Conservation (phyloP, 2,329 filamentous ascomycete species). For the Trichoderma brevicompactum region DNA sequence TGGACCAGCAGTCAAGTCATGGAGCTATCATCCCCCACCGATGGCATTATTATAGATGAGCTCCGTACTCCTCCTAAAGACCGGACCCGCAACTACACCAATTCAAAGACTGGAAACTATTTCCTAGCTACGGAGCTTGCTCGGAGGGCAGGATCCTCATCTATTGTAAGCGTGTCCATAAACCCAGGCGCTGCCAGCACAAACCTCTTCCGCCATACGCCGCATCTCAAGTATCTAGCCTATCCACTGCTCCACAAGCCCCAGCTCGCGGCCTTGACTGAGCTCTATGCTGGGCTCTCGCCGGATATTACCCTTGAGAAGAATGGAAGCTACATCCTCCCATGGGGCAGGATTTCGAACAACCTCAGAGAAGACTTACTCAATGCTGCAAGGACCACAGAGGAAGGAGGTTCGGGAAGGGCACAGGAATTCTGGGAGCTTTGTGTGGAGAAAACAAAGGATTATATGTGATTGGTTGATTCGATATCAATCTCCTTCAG, state of each 20-base stretch:
- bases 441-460: conserved; percentile 34
- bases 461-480: conserved; percentile 15
- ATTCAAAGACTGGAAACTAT: conserved; percentile 45
- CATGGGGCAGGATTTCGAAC: conserved; percentile 37
- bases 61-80: conserved; percentile 32
- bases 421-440: conserved; percentile 39
- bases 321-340: conserved; percentile 39
- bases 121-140: conserved; percentile 42
- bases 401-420: conserved; percentile 38
- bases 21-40: conserved; percentile 34
- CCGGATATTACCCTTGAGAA: conserved; percentile 42
- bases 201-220: conserved; percentile 33
- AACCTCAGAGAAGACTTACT: conserved; percentile 37
- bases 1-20: conserved; percentile 35
- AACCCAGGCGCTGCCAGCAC: conserved; percentile 45
- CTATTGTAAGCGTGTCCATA: conserved; percentile 39
- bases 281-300: conserved; percentile 47
- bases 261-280: conserved; percentile 46
- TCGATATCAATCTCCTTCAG: neutral
- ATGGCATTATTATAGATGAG: conserved; percentile 39
- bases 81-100: conserved; percentile 38
- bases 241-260: conserved; percentile 38
- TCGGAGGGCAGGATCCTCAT: conserved; percentile 33
- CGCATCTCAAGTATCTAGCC: conserved; percentile 34
- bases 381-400: conserved; percentile 34